Conservation (phyloP, 1,284 basidiomycete genomes). For the Inonotus hispidus region DNA sequence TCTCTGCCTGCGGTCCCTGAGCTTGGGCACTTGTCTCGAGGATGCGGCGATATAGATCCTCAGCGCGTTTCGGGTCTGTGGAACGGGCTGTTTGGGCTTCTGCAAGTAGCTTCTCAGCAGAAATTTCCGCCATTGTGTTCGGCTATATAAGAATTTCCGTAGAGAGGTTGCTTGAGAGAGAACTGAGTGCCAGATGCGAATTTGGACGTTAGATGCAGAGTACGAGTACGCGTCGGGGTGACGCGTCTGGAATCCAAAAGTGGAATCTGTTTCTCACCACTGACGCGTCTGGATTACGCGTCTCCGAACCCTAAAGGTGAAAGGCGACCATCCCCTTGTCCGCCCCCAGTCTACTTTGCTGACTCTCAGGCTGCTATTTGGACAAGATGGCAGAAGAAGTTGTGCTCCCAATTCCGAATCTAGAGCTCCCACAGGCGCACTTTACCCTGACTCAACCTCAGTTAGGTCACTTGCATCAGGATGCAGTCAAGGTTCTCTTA, state of each 20-base stretch:
- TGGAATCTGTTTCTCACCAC: slow-evolving; percentile 9
- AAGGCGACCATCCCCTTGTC: neutral
- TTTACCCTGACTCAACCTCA: slow-evolving; percentile 66
- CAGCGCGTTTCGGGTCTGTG: slow-evolving; percentile 47
- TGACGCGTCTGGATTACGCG: slow-evolving; percentile 14
- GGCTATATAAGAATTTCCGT: no score
- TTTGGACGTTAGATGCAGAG: slow-evolving; percentile 9
- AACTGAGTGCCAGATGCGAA: slow-evolving; percentile 4
- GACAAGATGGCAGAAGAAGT: slow-evolving; percentile 74
- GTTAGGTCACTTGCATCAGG: slow-evolving; percentile 58
- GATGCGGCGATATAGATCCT: slow-evolving; percentile 66
- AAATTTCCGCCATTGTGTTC: slow-evolving; percentile 26
- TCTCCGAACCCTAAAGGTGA: slow-evolving; percentile 12
- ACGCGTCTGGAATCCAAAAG: slow-evolving; percentile 1
- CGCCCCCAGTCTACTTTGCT: neutral
- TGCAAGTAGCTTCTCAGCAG: slow-evolving; percentile 43
- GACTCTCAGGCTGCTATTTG: slow-evolving; percentile 14
- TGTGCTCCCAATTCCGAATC: slow-evolving; percentile 82
- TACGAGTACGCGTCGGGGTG: slow-evolving; percentile 38
- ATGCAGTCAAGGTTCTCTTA: slow-evolving; percentile 62
- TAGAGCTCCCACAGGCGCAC: slow-evolving; percentile 71
- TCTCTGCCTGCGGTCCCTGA: slow-evolving; percentile 32
- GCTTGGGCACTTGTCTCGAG: slow-evolving; percentile 32
- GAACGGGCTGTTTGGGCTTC: slow-evolving; percentile 42
- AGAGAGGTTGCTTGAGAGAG: neutral